phyloP scores from a whole-genome alignment of 2,329 filamentous ascomycete species.

The Fusarium sp. region DNA sequence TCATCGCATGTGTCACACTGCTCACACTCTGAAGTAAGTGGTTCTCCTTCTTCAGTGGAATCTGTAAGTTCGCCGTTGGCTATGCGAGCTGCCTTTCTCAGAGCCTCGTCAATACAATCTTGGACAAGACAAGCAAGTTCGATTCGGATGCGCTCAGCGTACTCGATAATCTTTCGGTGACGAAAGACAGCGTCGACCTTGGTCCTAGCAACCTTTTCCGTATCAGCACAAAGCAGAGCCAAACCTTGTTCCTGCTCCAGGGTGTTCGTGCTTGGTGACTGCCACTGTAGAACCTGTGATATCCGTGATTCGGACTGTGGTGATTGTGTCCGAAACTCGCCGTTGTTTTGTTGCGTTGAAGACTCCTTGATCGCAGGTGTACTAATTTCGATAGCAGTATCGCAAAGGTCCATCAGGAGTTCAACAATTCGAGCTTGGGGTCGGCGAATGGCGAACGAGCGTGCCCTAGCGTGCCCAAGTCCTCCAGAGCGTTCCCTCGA shows the following conservation, averaged over 20 bases:
- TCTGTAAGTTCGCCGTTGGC: conserved; percentile 86
- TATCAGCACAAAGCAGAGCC: conserved; percentile 87
- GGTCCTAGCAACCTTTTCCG: conserved; percentile 80
- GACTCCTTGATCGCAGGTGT: conserved; percentile 92
- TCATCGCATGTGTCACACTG: conserved; percentile 48
- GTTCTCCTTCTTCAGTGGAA: conserved; percentile 70
- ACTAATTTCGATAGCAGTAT: conserved; percentile 94
- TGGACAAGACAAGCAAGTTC: conserved; percentile 94
- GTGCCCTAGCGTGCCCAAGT: conserved; percentile 79
- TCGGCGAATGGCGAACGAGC: conserved; percentile 90
- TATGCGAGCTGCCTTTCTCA: conserved; percentile 88
- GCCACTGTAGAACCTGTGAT: conserved; percentile 94
- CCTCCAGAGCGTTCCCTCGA: conserved; percentile 78
- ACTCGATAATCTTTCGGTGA: conserved; percentile 92
- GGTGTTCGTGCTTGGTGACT: conserved; percentile 89
- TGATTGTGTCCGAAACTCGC: conserved; percentile 90
- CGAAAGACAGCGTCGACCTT: conserved; percentile 95
- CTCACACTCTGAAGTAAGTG: conserved; percentile 48
- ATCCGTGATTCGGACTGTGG: conserved; percentile 96
- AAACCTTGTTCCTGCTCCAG: conserved; percentile 93
- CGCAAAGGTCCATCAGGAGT: conserved; percentile 91
- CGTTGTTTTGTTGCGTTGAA: conserved; percentile 66
- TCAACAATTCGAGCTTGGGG: conserved; percentile 95
- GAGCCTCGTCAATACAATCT: conserved; percentile 91
- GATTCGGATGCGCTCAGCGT: conserved; percentile 91